Conservation (phyloP, 1,139 yeast genomes). For the Taiozyma sp. region DNA sequence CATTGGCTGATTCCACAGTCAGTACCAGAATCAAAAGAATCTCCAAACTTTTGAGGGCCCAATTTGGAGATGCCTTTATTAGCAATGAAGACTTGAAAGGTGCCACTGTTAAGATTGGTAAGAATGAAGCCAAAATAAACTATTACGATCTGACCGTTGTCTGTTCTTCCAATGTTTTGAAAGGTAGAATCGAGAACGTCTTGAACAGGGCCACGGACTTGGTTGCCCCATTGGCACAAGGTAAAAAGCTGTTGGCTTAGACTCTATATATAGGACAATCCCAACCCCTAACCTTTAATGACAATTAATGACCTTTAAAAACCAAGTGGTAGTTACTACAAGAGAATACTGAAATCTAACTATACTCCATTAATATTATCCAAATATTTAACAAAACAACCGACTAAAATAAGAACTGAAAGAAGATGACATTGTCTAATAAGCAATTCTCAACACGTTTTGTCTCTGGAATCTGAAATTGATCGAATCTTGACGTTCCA, state of each 20-base stretch:
- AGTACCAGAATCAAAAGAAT: constrained; percentile 60
- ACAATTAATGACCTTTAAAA: not conserved
- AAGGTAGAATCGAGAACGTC: constrained; percentile 80
- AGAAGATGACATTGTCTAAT: constrained; percentile 29
- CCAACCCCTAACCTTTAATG: not conserved
- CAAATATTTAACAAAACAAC: not conserved
- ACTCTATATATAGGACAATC: not conserved
- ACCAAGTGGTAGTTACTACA: not conserved
- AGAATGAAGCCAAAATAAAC: constrained; percentile 64
- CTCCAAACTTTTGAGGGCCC: constrained; percentile 64
- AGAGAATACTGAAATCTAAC: not conserved
- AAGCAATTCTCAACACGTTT: constrained; percentile 78
- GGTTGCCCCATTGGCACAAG: constrained; percentile 66
- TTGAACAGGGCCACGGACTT: constrained; percentile 72
- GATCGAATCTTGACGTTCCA: constrained; percentile 84
- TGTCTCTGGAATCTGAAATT: constrained; percentile 88
- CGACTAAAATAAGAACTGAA: not conserved
- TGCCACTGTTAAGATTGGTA: constrained; percentile 54
- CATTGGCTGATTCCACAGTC: constrained; percentile 32
- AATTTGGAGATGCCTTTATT: constrained; percentile 75
- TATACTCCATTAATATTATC: not conserved
- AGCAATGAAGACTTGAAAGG: constrained; percentile 35
- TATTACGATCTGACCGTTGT: constrained; percentile 61
- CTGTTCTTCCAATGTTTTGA: constrained; percentile 74
- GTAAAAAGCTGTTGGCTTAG: constrained; percentile 4